Evolutionary conservation across 768 basidiomycete genomes (phyloP).

Genomic region (Auricularia sp.): DNA sequence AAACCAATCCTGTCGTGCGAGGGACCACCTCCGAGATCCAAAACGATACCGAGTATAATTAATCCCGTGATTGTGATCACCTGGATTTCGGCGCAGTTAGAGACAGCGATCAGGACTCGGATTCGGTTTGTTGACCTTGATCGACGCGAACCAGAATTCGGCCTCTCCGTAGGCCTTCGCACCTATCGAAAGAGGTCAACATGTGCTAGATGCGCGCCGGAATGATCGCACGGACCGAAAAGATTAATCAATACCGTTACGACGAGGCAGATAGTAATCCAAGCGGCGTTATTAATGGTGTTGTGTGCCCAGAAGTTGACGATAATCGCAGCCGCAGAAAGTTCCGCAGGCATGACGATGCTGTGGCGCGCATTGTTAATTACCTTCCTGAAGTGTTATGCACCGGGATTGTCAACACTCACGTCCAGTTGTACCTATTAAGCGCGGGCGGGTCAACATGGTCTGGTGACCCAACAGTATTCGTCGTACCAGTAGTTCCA

Average conservation of each 20-base stretch:
- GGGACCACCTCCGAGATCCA: conserved; percentile 86
- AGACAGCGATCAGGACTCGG: neutral
- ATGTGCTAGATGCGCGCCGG: conserved; percentile 28
- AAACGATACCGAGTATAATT: conserved; percentile 52
- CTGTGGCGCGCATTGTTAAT: neutral
- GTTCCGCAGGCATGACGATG: conserved; percentile 60
- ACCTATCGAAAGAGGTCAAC: conserved; percentile 13
- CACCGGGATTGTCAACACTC: neutral
- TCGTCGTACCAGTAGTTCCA: conserved; percentile 37
- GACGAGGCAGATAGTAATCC: conserved; percentile 68
- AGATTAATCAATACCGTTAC: conserved; percentile 71
- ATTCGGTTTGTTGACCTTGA: conserved; percentile 13
- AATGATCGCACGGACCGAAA: conserved; percentile 33
- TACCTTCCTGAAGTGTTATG: neutral
- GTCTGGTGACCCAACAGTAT: conserved; percentile 8
- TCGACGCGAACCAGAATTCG: conserved; percentile 45
- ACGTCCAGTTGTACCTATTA: conserved; percentile 39
- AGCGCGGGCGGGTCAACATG: conserved; percentile 10
- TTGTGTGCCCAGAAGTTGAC: conserved; percentile 59
- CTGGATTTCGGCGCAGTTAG: conserved; percentile 79
- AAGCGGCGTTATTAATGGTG: conserved; percentile 55
- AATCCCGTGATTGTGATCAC: conserved; percentile 71
- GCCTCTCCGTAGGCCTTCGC: conserved; percentile 31
- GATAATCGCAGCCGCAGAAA: conserved; percentile 65
- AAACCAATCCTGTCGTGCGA: conserved; percentile 68